A percentile compares a stretch with the other conserved stretches of the same genome.
Evolutionary conservation across 176 grass and related monocot species (phyloP).

Genomic region (Aechmea fasciata): DNA sequence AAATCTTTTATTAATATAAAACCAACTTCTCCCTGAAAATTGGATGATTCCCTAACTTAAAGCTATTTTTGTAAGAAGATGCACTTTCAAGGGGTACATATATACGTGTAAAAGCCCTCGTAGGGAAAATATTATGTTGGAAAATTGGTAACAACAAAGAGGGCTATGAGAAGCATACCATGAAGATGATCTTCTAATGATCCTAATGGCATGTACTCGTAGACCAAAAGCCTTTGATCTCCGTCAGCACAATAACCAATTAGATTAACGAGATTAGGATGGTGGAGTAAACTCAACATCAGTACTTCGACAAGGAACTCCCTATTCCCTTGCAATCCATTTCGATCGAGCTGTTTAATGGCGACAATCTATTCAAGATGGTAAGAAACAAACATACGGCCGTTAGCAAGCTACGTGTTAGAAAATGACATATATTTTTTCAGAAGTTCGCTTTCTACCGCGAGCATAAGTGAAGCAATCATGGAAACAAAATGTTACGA

Average conservation of each 20-base stretch:
- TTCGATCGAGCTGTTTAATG: neutral
- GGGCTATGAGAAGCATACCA: neutral
- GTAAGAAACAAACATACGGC: neutral
- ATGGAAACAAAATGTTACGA: neutral
- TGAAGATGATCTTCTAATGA: constrained; percentile 4
- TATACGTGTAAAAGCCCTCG: no score
- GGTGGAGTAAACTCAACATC: constrained; percentile 3
- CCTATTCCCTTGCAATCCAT: constrained; percentile 1
- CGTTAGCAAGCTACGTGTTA: neutral
- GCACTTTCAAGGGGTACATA: no score
- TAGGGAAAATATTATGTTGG: no score
- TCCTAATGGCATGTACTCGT: constrained; percentile 1
- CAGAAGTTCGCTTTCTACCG: neutral
- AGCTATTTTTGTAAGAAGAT: no score
- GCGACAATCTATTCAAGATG: neutral
- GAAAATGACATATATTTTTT: neutral
- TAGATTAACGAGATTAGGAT: neutral
- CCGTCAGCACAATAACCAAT: constrained; percentile 1
- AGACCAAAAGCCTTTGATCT: constrained; percentile 3
- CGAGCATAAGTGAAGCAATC: neutral
- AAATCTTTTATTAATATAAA: no score
- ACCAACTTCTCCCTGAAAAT: no score
- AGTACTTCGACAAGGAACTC: constrained; percentile 2
- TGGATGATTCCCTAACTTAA: no score
- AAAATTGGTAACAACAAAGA: no score